Evolutionary conservation across 768 basidiomycete species (phyloP).

Genomic region (Naganishia kalamii): DNA sequence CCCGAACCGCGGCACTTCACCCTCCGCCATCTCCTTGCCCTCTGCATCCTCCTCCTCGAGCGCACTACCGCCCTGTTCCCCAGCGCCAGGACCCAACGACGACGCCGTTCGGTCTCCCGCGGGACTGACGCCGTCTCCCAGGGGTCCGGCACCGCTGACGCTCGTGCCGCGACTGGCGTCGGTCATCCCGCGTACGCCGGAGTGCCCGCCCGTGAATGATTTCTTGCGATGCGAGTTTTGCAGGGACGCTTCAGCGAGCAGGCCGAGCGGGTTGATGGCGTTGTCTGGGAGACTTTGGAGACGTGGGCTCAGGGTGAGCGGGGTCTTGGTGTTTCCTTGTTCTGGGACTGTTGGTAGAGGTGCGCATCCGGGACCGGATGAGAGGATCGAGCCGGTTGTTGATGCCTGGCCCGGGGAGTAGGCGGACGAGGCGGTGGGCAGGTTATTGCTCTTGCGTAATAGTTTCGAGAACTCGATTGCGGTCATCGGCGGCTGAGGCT

Average conservation of each 20-base stretch:
- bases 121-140: not conserved
- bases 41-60: slow-evolving; percentile 43
- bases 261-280: slow-evolving; percentile 79
- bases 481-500: slow-evolving; percentile 5
- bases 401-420: slow-evolving; percentile 6
- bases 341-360: slow-evolving; percentile 23
- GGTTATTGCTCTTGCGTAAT: slow-evolving; percentile 4
- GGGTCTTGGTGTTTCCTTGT: slow-evolving; percentile 17
- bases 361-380: slow-evolving; percentile 26
- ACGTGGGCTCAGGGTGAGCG: slow-evolving; percentile 54
- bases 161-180: slow-evolving; percentile 1
- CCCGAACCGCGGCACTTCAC: slow-evolving; percentile 51
- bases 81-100: not conserved
- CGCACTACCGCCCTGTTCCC: slow-evolving; percentile 5
- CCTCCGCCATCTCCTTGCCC: slow-evolving; percentile 9
- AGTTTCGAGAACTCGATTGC: slow-evolving; percentile 5
- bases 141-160: slow-evolving; percentile 4
- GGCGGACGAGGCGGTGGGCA: not conserved
- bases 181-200: not conserved
- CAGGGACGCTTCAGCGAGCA: slow-evolving; percentile 78
- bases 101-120: not conserved
- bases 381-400: not conserved
- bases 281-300: slow-evolving; percentile 89
- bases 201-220: not conserved
- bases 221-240: slow-evolving; percentile 39